Base-by-base conservation (phyloP, 768 basidiomycete species). In the Xanthoconium stramineum region DNA sequence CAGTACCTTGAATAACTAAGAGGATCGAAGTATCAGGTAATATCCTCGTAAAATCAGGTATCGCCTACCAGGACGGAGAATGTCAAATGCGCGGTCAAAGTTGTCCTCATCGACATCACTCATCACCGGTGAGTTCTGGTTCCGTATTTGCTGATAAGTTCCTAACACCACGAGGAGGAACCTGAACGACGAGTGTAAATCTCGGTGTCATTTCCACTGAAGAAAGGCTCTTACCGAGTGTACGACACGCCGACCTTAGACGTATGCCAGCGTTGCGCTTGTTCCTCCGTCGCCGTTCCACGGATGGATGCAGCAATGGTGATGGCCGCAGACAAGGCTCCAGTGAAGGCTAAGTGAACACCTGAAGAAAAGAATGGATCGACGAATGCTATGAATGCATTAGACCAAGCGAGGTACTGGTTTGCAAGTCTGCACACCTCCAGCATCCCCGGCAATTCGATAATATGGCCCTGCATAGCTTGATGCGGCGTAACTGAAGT, bases 391-490 rank as follows among this genome's bases (percentile, higher is more conserved):
- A 8, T 30, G 2, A 12, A 17, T 37, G 24, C n/a, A 6, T 45
- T 9, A 45, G 44, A 30, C 32, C 30, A 30, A 32, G 28, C 10
- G 30, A n/a, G 24, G 5, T 9, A n/a, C 29, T n/a, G 8, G 9
- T 45, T 37, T 19, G 48, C 59, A 7, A 83, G 83, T 24, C 24
- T 24, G 24, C 24, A 4, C 24, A 24, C 24, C 24, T 24, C 24
- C 24, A 24, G 24, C 24, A 65, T 85, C 84, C 17, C 84, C 83
- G 28, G 81, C 65, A 43, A 86, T 80, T 33, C 84, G 74, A 61
- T 78, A 86, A 28, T 76, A 17, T 12, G 19, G 36, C 13, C 36
- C 36, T 37, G 36, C 36, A 37, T 37, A 37, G 13, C 24, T 24
- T 24, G 24, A 24, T 24, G 24, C 24, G 24, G 24, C 24, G 4